Percentiles rank a stretch among this genome's conserved stretches.
Conservation (phyloP, 1,284 basidiomycete genomes). For the Chondrostereum purpureum region DNA sequence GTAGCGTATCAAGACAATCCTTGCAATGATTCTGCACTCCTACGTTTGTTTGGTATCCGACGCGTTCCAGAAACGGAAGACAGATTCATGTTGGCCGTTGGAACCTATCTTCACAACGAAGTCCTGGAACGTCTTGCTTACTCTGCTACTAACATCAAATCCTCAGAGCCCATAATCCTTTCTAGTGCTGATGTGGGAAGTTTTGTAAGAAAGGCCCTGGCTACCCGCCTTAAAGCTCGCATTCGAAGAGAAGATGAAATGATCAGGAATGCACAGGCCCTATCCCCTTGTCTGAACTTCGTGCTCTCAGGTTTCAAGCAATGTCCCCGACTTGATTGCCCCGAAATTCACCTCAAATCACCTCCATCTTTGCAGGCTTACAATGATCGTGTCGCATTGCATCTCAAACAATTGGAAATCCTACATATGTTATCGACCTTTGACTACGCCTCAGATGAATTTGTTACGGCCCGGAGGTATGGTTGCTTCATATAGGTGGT, state of each 20-base stretch:
- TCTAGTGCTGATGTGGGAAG: background rate
- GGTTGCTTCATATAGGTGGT: too few relatives aligned
- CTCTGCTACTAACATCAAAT: background rate
- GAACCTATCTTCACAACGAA: background rate
- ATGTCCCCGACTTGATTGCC: conserved; percentile 33
- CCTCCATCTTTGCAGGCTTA: conserved; percentile 24
- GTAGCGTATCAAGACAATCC: background rate
- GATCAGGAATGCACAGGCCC: conserved; percentile 24
- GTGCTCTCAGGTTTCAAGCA: conserved; percentile 18
- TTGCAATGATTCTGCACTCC: background rate
- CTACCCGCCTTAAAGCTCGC: conserved; percentile 20
- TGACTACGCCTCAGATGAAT: conserved; percentile 6
- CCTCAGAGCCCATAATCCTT: background rate
- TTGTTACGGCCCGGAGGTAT: conserved; percentile 7
- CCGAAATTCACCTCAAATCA: conserved; percentile 27
- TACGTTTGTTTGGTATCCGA: background rate
- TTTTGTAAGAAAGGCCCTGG: conserved; percentile 13
- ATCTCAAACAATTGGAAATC: conserved; percentile 43
- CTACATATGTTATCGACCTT: conserved; percentile 26
- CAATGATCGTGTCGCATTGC: conserved; percentile 32
- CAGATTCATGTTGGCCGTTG: background rate
- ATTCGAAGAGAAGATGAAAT: conserved; percentile 25
- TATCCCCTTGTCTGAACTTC: conserved; percentile 36
- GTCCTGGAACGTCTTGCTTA: too few relatives aligned
- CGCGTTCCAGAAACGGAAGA: background rate